These are phyloP conservation scores for Cercospora citrullina DNA, from an alignment of 2,329 filamentous ascomycete genomes.

Conservation along the genomic window DNA sequence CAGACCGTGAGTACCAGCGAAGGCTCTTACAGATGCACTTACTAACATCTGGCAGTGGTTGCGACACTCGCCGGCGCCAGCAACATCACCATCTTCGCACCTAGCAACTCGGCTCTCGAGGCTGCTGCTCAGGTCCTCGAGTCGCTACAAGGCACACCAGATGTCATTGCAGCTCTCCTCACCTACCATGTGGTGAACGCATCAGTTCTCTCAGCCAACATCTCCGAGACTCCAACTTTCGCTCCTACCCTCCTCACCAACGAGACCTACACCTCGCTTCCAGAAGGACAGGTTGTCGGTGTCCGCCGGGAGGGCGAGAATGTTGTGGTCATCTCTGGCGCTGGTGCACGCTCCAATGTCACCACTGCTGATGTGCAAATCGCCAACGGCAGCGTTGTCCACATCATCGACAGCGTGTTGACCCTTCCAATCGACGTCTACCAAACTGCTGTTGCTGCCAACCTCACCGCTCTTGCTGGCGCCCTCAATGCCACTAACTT, in stretches of 20 bases:
- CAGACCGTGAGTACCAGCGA: conserved; percentile 15
- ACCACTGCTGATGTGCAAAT: conserved; percentile 43
- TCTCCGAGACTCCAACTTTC: conserved; percentile 43
- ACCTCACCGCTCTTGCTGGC: conserved; percentile 45
- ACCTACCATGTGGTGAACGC: conserved; percentile 62
- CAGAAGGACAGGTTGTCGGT: conserved; percentile 56
- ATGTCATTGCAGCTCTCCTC: conserved; percentile 49
- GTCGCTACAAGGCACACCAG: conserved; percentile 37
- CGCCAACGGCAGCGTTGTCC: conserved; percentile 43
- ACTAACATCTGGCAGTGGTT: conserved; percentile 31
- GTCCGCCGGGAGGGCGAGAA: conserved; percentile 40
- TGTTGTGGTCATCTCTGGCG: conserved; percentile 55
- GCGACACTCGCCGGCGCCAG: conserved; percentile 35
- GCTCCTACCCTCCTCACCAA: conserved; percentile 54
- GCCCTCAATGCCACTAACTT: conserved; percentile 45
- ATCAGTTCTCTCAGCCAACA: conserved; percentile 45
- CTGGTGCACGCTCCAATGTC: conserved; percentile 53
- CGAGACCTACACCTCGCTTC: conserved; percentile 57
- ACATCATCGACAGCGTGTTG: conserved; percentile 50
- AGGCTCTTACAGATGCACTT: background rate
- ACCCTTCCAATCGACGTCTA: conserved; percentile 41
- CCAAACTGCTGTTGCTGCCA: conserved; percentile 26
- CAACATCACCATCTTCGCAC: conserved; percentile 61
- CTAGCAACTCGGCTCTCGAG: conserved; percentile 54
- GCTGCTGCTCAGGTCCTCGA: conserved; percentile 39